phyloP scores from a whole-genome alignment of 164 flowering plant species.

The Cinnamomum micranthum region DNA sequence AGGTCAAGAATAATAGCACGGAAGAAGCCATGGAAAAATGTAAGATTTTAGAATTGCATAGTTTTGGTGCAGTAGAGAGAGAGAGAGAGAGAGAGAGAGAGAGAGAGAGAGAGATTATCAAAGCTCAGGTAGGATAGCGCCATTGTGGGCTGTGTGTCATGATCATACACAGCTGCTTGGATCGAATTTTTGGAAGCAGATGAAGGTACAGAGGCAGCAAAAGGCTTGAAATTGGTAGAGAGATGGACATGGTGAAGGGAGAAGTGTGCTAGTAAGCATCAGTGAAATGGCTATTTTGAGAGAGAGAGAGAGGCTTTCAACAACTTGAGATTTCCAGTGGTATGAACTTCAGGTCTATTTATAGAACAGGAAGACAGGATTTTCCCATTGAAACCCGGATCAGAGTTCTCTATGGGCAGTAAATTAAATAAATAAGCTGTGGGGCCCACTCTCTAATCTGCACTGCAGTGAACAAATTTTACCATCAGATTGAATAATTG shows the following conservation, averaged over 20 bases:
- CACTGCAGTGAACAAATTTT: no score
- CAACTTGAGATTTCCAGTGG: no score
- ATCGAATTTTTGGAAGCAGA: neutral
- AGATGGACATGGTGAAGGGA: neutral
- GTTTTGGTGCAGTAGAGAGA: neutral
- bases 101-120: neutral
- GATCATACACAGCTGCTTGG: neutral
- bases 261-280: neutral
- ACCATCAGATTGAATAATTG: no score
- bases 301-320: no score
- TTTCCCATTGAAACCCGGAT: no score
- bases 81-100: neutral
- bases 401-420: no score
- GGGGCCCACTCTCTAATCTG: no score
- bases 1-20: neutral
- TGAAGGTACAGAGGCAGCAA: neutral
- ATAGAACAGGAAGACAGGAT: no score
- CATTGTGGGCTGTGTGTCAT: neutral
- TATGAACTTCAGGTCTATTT: no score
- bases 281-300: no score
- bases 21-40: neutral
- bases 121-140: slow-evolving; percentile 5
- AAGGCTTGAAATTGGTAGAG: neutral
- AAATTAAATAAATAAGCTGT: no score
- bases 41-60: neutral